These are phyloP conservation scores for Volvox carteri DNA, from an alignment of 163 green algal species.

Conservation along the genomic window DNA sequence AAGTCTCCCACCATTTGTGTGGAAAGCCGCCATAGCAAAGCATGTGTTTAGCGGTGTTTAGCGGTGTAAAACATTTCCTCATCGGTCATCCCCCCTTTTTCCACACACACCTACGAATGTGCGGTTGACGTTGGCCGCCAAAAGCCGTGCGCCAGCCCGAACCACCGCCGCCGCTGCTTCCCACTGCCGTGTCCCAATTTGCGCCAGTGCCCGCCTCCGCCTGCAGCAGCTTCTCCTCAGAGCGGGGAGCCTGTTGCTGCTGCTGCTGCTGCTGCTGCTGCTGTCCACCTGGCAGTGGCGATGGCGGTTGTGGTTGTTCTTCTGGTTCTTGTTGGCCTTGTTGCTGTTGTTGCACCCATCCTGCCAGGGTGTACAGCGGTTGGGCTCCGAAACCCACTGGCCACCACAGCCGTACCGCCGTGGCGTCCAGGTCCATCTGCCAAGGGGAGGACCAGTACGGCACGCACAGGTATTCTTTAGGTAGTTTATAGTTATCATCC, in stretches of 20 bases:
- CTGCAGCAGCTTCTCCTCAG: too few relatives aligned
- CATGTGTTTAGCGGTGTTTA: too few relatives aligned
- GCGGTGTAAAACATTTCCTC: too few relatives aligned
- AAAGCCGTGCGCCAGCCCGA: neutral
- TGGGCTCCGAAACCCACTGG: slow-evolving; percentile 78
- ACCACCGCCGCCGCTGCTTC: neutral
- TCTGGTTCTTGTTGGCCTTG: neutral
- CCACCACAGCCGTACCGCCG: slow-evolving; percentile 82
- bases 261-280: neutral
- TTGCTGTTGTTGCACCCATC: neutral
- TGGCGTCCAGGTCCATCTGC: slow-evolving; percentile 23
- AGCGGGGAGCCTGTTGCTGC: too few relatives aligned
- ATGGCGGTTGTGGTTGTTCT: too few relatives aligned
- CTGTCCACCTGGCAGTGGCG: too few relatives aligned
- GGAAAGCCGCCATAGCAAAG: too few relatives aligned
- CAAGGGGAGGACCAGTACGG: too few relatives aligned
- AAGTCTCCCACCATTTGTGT: too few relatives aligned
- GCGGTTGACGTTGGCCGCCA: neutral
- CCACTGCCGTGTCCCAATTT: neutral
- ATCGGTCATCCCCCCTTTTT: too few relatives aligned
- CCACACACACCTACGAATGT: neutral
- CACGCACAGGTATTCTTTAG: too few relatives aligned
- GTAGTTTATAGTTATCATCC: too few relatives aligned
- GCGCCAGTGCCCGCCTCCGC: neutral
- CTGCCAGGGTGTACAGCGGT: slow-evolving; percentile 72